Evolutionary conservation across 345 rosid genomes (phyloP), one percentile per base, ranked within the genome.

Genomic region (Turnera subulata): DNA sequence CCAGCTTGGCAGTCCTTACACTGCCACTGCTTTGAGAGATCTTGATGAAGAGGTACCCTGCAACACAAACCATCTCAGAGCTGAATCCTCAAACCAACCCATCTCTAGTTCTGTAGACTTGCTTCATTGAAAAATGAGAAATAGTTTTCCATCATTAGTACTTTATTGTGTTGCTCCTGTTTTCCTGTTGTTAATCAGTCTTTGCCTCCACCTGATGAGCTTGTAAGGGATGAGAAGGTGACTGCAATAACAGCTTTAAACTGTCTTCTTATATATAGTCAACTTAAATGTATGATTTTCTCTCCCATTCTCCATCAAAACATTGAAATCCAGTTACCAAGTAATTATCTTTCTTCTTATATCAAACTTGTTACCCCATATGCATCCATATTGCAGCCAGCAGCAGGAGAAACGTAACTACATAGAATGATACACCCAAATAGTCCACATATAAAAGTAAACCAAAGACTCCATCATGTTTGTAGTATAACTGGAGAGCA

Each of bases 11-110:
- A 77, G 88, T 17, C 87, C 80, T 54, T 81, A 23, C 52, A 61
- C 72, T 32, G 49, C 23, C 44, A 42, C 55, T 63, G 65, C 81
- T 53, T 52, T 81, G 13, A 71, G 78, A 69, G 88, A 82, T 37
- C 76, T 80, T 11, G 81, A n/a, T n/a, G n/a, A 80, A 65, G 85
- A 81, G 49, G 55, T 78, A 6, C 66, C 84, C 57, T 76, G 80
- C 62, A 73, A 67, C 72, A 70, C 78, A 23, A 76, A 74, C 11
- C 73, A 73, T 44, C 69, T 76, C 29, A 74, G 79, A 55, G 76
- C 73, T 37, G 82, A 78, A 56, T 73, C 71, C 7, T 60, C 82
- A 42, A 38, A 55, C 49, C 65, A 63, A 48, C 70, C 78, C n/a
- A 21, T 66, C 26, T 39, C 72, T 55, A 70, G 56, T 61, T 76